Evolutionary conservation across 1,284 basidiomycete genomes (phyloP).

Genomic region (Anthracocystis walkeri): DNA sequence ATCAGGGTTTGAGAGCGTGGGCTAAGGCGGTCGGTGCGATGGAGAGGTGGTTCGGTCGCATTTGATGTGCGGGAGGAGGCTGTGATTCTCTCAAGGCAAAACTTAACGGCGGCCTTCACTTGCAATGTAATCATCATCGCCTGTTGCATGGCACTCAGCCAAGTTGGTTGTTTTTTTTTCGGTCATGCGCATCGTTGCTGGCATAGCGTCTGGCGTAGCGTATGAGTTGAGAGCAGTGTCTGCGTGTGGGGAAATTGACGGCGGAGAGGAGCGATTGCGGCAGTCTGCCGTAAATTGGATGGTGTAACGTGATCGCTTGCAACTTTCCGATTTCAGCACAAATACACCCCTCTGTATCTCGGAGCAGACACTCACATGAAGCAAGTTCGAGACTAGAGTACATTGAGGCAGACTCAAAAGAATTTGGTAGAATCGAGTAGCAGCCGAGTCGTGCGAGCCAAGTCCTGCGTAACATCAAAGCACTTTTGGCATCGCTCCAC

Average conservation of each 20-base stretch:
- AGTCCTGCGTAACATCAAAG: constrained; percentile 12
- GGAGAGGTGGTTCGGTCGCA: constrained; percentile 24
- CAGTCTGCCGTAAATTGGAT: constrained; percentile 10
- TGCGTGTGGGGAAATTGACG: not conserved
- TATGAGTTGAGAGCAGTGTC: not conserved
- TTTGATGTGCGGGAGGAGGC: not conserved
- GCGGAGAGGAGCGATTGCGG: not conserved
- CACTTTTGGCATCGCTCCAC: constrained; percentile 16
- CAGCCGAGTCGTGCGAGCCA: constrained; percentile 10
- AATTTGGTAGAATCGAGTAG: constrained; percentile 7
- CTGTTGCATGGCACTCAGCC: constrained; percentile 1
- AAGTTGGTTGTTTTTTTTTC: not conserved
- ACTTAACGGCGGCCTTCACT: no score
- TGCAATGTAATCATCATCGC: no score
- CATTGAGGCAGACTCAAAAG: not conserved
- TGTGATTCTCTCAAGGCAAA: no score
- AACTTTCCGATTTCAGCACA: no score
- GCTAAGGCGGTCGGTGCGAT: constrained; percentile 34
- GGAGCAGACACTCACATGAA: not conserved
- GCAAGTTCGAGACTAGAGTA: not conserved
- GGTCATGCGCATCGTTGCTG: not conserved
- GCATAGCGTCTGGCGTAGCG: not conserved
- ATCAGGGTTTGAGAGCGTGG: constrained; percentile 40
- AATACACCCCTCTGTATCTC: no score
- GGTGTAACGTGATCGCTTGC: not conserved